These are phyloP conservation scores for Avena insularis DNA, from an alignment of 176 grass and related monocot species.

Conservation along the genomic window DNA sequence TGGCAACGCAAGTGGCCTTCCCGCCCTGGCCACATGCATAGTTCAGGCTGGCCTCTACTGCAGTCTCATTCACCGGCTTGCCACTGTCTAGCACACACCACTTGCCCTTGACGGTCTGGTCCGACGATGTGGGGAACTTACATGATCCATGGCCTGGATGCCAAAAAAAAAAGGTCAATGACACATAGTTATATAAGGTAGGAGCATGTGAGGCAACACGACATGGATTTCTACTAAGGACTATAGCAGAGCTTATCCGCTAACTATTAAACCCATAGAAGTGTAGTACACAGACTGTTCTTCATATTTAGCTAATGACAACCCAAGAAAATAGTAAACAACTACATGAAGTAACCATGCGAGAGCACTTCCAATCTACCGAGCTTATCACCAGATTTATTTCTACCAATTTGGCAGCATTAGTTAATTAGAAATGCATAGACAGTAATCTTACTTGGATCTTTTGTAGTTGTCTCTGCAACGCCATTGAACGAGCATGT, in stretches of 20 bases:
- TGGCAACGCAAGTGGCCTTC: not conserved
- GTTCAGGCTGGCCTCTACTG: not conserved
- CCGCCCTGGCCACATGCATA: not conserved
- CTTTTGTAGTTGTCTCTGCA: constrained; percentile 49
- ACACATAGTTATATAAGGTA: not conserved
- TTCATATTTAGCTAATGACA: too few relatives aligned
- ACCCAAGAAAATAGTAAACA: too few relatives aligned
- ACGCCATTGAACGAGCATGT: constrained; percentile 71
- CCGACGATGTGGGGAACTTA: constrained; percentile 36
- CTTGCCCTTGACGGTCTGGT: not conserved
- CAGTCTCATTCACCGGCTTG: not conserved
- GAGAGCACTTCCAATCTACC: too few relatives aligned
- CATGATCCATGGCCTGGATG: constrained; percentile 46
- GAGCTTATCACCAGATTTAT: not conserved
- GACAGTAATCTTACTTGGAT: constrained; percentile 59
- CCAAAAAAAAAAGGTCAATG: not conserved
- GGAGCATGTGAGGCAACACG: not conserved
- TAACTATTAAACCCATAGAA: too few relatives aligned
- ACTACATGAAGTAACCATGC: too few relatives aligned
- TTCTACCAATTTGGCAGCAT: not conserved
- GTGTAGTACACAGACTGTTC: too few relatives aligned
- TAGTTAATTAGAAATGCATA: not conserved
- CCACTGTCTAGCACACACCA: not conserved
- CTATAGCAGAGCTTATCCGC: too few relatives aligned
- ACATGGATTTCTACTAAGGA: too few relatives aligned